These are phyloP conservation scores for Brassica carinata DNA, from an alignment of 345 rosid species.

Conservation along the genomic window DNA sequence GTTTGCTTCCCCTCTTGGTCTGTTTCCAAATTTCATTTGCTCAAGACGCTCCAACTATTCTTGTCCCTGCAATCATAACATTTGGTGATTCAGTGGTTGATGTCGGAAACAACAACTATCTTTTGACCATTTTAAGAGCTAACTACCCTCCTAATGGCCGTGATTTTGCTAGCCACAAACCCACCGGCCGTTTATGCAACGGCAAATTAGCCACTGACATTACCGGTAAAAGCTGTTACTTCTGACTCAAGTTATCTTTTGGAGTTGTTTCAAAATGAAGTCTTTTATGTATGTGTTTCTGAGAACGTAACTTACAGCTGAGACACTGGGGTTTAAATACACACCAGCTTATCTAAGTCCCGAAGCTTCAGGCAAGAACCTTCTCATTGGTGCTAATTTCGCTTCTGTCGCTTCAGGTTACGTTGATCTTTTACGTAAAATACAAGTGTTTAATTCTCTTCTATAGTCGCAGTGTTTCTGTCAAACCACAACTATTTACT, in stretches of 20 bases:
- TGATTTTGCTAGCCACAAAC: constrained; percentile 61
- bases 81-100: constrained; percentile 93
- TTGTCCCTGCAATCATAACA: constrained; percentile 72
- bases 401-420: constrained; percentile 95
- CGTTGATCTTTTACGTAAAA: constrained; percentile 44
- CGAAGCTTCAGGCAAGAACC: constrained; percentile 82
- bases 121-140: constrained; percentile 74
- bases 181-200: constrained; percentile 94
- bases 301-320: constrained; percentile 52
- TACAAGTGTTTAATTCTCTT: too few relatives aligned
- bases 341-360: constrained; percentile 91
- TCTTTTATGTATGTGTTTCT: not conserved
- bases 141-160: constrained; percentile 93
- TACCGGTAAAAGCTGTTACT: constrained; percentile 54
- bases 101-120: constrained; percentile 92
- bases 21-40: constrained; percentile 17
- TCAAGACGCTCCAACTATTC: constrained; percentile 46
- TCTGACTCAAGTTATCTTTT: constrained; percentile 16
- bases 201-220: constrained; percentile 90
- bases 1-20: constrained; percentile 8
- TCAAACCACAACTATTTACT: too few relatives aligned
- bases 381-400: constrained; percentile 90
- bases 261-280: constrained; percentile 3
- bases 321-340: constrained; percentile 74
- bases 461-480: too few relatives aligned